Percentiles rank a stretch among this genome's conserved stretches.
These are phyloP conservation scores for Yamadazyma akitaensis DNA, from an alignment of 805 yeast species.

Conservation along the genomic window DNA sequence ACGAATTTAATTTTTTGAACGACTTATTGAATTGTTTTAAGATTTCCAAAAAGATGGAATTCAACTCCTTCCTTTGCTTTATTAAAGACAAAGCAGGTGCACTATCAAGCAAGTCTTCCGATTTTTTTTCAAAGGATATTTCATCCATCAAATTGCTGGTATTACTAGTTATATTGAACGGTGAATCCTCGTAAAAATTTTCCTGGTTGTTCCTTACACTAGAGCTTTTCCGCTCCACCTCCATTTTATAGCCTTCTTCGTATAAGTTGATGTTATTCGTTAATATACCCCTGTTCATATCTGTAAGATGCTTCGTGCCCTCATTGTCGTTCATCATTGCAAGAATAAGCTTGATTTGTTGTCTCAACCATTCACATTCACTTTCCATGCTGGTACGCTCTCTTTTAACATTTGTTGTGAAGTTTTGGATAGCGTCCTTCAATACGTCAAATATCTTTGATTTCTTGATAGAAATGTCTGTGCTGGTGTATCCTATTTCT, in stretches of 20 bases:
- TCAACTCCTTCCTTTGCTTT: conserved; percentile 29
- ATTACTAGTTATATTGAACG: conserved; percentile 23
- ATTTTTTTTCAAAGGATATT: conserved; percentile 20
- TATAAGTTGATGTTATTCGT: conserved; percentile 24
- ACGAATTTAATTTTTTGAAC: conserved; percentile 30
- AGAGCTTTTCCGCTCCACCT: conserved; percentile 7
- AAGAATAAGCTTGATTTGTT: conserved; percentile 37
- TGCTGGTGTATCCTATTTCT: conserved; percentile 53
- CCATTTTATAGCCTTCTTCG: conserved; percentile 26
- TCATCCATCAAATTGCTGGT: conserved; percentile 11
- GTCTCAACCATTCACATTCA: conserved; percentile 46
- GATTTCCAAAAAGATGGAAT: conserved; percentile 33
- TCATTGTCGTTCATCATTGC: conserved; percentile 36
- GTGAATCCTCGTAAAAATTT: conserved; percentile 25
- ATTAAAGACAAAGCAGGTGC: conserved; percentile 30
- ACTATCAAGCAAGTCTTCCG: conserved; percentile 22
- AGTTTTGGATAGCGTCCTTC: conserved; percentile 47
- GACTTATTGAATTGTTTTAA: conserved; percentile 29
- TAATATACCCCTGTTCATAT: conserved; percentile 29
- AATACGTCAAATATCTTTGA: conserved; percentile 47
- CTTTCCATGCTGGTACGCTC: conserved; percentile 37
- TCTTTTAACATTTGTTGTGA: conserved; percentile 26
- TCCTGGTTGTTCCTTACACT: conserved; percentile 14
- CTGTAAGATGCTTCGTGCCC: conserved; percentile 24
- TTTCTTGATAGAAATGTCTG: conserved; percentile 48